Evolutionary conservation across 176 grass and related monocot genomes (phyloP).

Genomic region (Poa pratensis): DNA sequence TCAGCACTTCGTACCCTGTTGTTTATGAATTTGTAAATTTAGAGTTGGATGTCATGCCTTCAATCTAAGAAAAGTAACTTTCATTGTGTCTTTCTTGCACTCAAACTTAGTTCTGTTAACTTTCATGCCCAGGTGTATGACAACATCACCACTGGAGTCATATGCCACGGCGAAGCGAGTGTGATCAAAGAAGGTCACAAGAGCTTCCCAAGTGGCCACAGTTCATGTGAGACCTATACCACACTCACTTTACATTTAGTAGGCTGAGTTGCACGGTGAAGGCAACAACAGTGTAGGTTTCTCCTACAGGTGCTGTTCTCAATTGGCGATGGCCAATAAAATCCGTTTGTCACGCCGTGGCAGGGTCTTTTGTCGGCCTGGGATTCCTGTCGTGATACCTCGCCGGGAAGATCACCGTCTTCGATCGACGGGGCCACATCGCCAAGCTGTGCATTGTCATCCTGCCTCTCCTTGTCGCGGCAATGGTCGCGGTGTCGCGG

Average conservation of each 20-base stretch:
- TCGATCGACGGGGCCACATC: constrained; percentile 62
- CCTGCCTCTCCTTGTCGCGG: constrained; percentile 57
- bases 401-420: constrained; percentile 61
- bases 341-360: neutral
- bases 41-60: too few relatives aligned
- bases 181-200: constrained; percentile 69
- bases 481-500: constrained; percentile 55
- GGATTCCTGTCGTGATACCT: constrained; percentile 74
- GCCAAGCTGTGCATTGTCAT: constrained; percentile 72
- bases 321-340: neutral
- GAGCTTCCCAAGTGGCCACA: constrained; percentile 66
- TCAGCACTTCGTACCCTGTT: too few relatives aligned
- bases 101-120: neutral
- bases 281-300: neutral
- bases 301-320: neutral
- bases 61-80: too few relatives aligned
- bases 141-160: constrained; percentile 41
- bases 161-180: constrained; percentile 49
- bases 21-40: too few relatives aligned
- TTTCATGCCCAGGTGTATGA: constrained; percentile 42
- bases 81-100: neutral
- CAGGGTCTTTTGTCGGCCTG: constrained; percentile 78
- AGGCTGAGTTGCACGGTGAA: neutral
- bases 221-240: constrained; percentile 40
- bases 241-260: neutral